Evolutionary conservation across 2,329 filamentous ascomycete genomes (phyloP).

Genomic region (Aspergillus brunneoviolaceus): DNA sequence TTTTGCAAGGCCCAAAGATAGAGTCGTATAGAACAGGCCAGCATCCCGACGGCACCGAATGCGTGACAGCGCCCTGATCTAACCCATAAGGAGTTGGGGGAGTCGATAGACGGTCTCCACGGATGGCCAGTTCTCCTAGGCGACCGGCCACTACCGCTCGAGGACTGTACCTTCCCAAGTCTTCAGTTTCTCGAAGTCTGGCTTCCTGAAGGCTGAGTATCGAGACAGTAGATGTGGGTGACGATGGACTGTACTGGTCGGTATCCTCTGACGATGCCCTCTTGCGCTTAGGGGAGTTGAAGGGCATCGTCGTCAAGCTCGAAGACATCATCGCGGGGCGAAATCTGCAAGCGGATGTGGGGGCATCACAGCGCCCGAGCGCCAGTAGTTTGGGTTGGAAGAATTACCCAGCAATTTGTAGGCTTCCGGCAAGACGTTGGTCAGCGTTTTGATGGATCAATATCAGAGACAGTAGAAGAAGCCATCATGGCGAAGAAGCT

Average conservation of each 20-base stretch:
- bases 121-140: conserved; percentile 42
- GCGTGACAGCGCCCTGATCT: conserved; percentile 10
- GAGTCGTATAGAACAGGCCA: conserved; percentile 10
- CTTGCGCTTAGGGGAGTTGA: conserved; percentile 37
- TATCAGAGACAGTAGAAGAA: conserved; percentile 2
- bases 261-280: conserved; percentile 35
- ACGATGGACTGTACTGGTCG: conserved; percentile 31
- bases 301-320: conserved; percentile 22
- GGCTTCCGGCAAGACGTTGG: not conserved
- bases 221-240: conserved; percentile 35
- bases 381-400: conserved; percentile 2
- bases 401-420: not conserved
- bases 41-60: conserved; percentile 17
- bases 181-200: conserved; percentile 32
- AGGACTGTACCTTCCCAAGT: conserved; percentile 38
- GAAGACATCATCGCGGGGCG: conserved; percentile 35
- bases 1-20: conserved; percentile 14
- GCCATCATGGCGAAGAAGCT: conserved; percentile 14
- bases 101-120: conserved; percentile 28
- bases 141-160: conserved; percentile 40
- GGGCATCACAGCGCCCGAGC: conserved; percentile 21
- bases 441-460: conserved; percentile 12
- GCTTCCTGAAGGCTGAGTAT: conserved; percentile 32
- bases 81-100: conserved; percentile 15
- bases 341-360: conserved; percentile 23